phyloP scores from a whole-genome alignment of 176 grass and related monocot genomes.

The Carex cristatella region DNA sequence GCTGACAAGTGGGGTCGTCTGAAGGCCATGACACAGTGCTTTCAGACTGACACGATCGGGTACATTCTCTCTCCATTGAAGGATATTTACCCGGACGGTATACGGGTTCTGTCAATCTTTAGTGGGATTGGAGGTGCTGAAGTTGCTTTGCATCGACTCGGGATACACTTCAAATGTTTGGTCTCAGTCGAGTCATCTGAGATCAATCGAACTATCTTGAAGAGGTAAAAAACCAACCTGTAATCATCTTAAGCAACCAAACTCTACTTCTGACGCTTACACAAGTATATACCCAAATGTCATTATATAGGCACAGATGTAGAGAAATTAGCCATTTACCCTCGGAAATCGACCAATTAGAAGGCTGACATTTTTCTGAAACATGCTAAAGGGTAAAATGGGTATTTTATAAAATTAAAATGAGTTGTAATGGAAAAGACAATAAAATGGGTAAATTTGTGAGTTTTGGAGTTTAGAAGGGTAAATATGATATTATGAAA shows the following conservation, averaged over 20 bases:
- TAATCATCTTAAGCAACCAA: neutral
- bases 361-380: too few species aligned
- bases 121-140: conserved; percentile 71
- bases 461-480: too few species aligned
- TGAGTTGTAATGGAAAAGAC: too few species aligned
- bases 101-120: conserved; percentile 65
- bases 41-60: conserved; percentile 55
- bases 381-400: too few species aligned
- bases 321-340: too few species aligned
- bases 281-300: too few species aligned
- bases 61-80: conserved; percentile 65
- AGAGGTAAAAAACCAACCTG: conserved; percentile 15
- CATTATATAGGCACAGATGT: too few species aligned
- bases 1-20: conserved; percentile 38
- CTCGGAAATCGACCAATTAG: too few species aligned
- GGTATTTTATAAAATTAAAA: too few species aligned
- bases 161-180: conserved; percentile 61
- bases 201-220: conserved; percentile 54
- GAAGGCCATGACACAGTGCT: conserved; percentile 39
- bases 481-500: too few species aligned
- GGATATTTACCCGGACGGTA: conserved; percentile 38
- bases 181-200: conserved; percentile 73
- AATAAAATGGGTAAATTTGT: too few species aligned
- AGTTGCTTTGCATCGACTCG: conserved; percentile 53
- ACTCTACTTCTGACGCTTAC: neutral